A percentile compares a stretch with the other conserved stretches of the same genome.
Evolutionary conservation across 2,329 filamentous ascomycete genomes (phyloP).

Genomic region (Neopestalotiopsis sp.): DNA sequence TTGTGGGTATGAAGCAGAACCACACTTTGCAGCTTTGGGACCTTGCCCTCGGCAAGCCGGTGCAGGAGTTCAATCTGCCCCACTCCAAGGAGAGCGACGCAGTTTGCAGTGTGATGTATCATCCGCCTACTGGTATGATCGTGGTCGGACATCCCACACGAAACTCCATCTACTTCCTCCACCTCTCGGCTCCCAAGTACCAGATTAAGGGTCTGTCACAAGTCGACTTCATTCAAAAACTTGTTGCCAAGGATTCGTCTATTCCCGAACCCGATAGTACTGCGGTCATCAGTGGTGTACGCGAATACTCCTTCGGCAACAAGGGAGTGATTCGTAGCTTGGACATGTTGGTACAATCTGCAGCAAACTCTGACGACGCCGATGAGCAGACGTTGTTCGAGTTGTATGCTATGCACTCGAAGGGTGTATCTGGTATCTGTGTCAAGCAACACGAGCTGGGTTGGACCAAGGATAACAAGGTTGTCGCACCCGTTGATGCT

Average conservation of each 20-base stretch:
- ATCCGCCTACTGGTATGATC: constrained; percentile 90
- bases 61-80: constrained; percentile 95
- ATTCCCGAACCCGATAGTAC: constrained; percentile 91
- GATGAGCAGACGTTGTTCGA: constrained; percentile 85
- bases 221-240: constrained; percentile 82
- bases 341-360: constrained; percentile 80
- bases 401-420: constrained; percentile 96
- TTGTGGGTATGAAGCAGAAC: constrained; percentile 98
- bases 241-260: constrained; percentile 73
- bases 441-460: constrained; percentile 90
- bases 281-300: constrained; percentile 94
- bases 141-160: constrained; percentile 94
- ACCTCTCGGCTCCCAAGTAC: constrained; percentile 93
- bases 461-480: constrained; percentile 90
- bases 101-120: constrained; percentile 97
- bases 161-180: constrained; percentile 97
- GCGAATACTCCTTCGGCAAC: constrained; percentile 90
- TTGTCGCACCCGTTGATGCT: constrained; percentile 79
- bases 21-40: constrained; percentile 99
- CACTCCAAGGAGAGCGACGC: constrained; percentile 96
- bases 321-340: constrained; percentile 88
- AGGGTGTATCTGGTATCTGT: constrained; percentile 88
- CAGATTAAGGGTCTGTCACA: constrained; percentile 83
- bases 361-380: constrained; percentile 60
- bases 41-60: constrained; percentile 89